Base-by-base conservation (phyloP, 2,329 filamentous ascomycete genomes). In the Cladosporium halotolerans region DNA sequence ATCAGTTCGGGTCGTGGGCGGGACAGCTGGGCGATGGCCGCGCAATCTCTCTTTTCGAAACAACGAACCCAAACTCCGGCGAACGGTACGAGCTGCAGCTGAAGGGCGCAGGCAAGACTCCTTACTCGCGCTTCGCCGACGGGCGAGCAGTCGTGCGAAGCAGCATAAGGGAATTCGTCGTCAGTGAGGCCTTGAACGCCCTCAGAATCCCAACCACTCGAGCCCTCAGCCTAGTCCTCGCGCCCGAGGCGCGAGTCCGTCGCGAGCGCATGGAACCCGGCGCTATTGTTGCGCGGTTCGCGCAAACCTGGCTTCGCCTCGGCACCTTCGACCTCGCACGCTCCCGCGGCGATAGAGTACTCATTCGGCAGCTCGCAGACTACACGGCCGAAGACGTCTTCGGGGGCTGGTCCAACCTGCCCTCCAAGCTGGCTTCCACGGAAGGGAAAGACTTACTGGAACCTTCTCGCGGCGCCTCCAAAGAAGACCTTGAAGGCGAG, bases 321-420 rank as follows among this genome's bases (percentile, higher is more conserved):
- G 93, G 93, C n/a, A 97, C 86, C 16, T 99, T 99, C 66, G 95
- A 99, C 64, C 79, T 99, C n/a, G 79, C 91, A 8, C 83, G 90
- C 38, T 85, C 86, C 3, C 79, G 93, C 16, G 88, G 88, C 32
- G 90, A 99, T 61, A 78, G 91, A 16, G 78, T 77, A 9, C 72
- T 93, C 39, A 83, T 92, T 16, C 78, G 90, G 7, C 80, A 81
- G 58, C 73, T 96, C 9, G 84, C 89, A 4, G 88, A 85, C 8
- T 97, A 95, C 66, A 80, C 90, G 2, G 90, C 88, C 0, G 89
- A 96, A 67, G 82, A 96, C 53, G 89, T 96, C 2, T 89, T 95
- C 60, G 80, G 82, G 4, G 89, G 92, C 1, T 97, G 91, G 91
- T 84, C 90, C 31, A 83, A 77, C n/a, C 75, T 97, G 2, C 89